These are phyloP conservation scores for Boletus rubescentipes DNA, from an alignment of 768 basidiomycete genomes.

Conservation along the genomic window DNA sequence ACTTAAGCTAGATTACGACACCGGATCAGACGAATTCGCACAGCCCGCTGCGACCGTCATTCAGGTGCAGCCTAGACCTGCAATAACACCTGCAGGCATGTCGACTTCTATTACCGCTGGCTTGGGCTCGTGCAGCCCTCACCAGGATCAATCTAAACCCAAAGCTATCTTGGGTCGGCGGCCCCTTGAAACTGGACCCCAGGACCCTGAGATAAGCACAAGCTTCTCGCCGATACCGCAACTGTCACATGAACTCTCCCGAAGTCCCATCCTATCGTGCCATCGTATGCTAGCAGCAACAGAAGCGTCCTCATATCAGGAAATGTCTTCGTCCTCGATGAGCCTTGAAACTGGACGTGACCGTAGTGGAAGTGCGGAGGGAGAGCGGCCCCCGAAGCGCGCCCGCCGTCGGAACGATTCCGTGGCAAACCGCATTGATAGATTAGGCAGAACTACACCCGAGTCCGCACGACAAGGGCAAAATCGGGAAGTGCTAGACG, in stretches of 20 bases:
- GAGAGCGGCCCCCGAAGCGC: slow-evolving; percentile 32
- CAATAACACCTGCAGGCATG: neutral
- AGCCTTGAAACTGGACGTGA: slow-evolving; percentile 11
- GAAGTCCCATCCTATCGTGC: slow-evolving; percentile 1
- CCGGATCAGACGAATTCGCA: slow-evolving; percentile 13
- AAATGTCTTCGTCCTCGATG: slow-evolving; percentile 6
- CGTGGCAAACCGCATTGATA: slow-evolving; percentile 6
- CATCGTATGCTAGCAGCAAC: neutral
- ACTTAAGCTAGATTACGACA: slow-evolving; percentile 19
- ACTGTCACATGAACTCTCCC: slow-evolving; percentile 1
- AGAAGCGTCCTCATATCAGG: slow-evolving; percentile 13
- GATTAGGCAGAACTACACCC: slow-evolving; percentile 15
- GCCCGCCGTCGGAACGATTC: slow-evolving; percentile 16
- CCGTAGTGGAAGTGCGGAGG: slow-evolving; percentile 21
- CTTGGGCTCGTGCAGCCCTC: slow-evolving; percentile 1
- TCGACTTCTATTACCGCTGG: slow-evolving; percentile 6
- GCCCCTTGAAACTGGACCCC: slow-evolving; percentile 8
- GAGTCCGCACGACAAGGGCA: slow-evolving; percentile 1
- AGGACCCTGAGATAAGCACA: slow-evolving; percentile 14
- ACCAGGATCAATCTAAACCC: neutral
- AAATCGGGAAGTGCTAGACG: neutral
- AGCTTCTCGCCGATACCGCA: slow-evolving; percentile 13
- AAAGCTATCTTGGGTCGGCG: neutral
- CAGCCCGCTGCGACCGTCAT: slow-evolving; percentile 1
- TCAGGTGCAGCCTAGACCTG: slow-evolving; percentile 6